Base-by-base conservation (phyloP, 306 rosid species). In the Corylus americana region DNA sequence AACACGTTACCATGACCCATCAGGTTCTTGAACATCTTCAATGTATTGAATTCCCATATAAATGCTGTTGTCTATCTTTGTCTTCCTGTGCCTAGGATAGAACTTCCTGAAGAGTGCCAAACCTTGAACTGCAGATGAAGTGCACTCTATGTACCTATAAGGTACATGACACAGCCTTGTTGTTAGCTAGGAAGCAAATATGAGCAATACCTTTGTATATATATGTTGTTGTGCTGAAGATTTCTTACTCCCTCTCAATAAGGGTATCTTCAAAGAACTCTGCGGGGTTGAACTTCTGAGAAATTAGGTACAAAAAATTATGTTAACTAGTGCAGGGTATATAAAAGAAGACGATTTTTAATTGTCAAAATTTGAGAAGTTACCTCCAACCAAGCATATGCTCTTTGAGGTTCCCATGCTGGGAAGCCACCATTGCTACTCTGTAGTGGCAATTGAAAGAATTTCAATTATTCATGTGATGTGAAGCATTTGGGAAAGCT, bases 361-460 rank as follows among this genome's bases (percentile, higher is more conserved):
- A 22, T 22, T 22, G 1, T 6, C 8, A 13, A 27, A 12, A 3
- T n/a, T 49, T 8, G 62, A 14, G 10, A 49, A 37, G 47, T 17
- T 42, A 57, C 71, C 69, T 79, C 86, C 48, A 82, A 55, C 86
- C 82, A 82, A 49, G 77, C 66, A 42, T 62, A 83, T 44, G 89
- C 89, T 67, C 86, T 87, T 77, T 82, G 86, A 70, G 91, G 91
- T 73, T 88, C 94, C 92, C 92, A 90, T 27, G 94, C 91, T 22
- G 91, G 70, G 70, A 88, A 88, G 77, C 94, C 91, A 0, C 92
- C 94, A 76, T 80, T 87, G 11, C n/a, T 78, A 67, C 87, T 88
- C 94, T 90, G 83, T 6, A 22, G 17, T 44, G 62, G 47, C 42
- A 55, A 63, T 31, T 5, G 18, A 31, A 50, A 50, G 44, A 67